phyloP scores from a whole-genome alignment of 352 stramenopile species.

The Pythium scleroteichum region DNA sequence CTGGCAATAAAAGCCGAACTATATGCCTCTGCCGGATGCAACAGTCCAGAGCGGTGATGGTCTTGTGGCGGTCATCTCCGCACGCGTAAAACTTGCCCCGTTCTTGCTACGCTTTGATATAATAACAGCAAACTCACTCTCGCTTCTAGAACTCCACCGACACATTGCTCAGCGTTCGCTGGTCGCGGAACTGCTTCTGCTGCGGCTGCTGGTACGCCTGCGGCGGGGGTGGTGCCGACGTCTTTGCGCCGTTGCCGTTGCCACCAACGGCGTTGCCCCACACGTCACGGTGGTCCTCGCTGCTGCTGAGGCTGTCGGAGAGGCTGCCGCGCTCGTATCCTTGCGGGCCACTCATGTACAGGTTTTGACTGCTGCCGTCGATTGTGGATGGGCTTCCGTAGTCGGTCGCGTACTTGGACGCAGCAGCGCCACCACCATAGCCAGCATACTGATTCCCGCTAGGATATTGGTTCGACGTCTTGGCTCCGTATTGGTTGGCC shows the following conservation, averaged over 20 bases:
- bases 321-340: constrained; percentile 14
- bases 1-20: too few relatives aligned
- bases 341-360: constrained; percentile 19
- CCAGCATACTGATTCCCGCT: constrained; percentile 12
- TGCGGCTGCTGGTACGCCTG: constrained; percentile 2
- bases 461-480: constrained; percentile 7
- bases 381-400: constrained; percentile 55
- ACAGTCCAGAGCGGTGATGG: neutral
- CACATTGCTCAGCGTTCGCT: constrained; percentile 29
- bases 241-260: neutral
- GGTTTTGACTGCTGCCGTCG: constrained; percentile 25
- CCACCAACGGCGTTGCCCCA: constrained; percentile 17
- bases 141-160: constrained; percentile 28
- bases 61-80: too few relatives aligned
- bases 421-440: constrained; percentile 5
- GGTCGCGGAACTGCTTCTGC: constrained; percentile 12
- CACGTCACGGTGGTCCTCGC: constrained; percentile 21
- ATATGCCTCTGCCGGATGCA: too few relatives aligned
- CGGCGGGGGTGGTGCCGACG: neutral
- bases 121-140: constrained; percentile 6
- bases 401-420: constrained; percentile 29
- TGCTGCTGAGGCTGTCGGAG: constrained; percentile 19
- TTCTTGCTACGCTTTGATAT: neutral
- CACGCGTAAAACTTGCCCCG: too few relatives aligned
- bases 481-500: constrained; percentile 5